Percentiles rank a stretch among this genome's conserved stretches.
These are phyloP conservation scores for Apophysomyces elegans DNA, from an alignment of 371 early-diverging fungal species.

Conservation along the genomic window DNA sequence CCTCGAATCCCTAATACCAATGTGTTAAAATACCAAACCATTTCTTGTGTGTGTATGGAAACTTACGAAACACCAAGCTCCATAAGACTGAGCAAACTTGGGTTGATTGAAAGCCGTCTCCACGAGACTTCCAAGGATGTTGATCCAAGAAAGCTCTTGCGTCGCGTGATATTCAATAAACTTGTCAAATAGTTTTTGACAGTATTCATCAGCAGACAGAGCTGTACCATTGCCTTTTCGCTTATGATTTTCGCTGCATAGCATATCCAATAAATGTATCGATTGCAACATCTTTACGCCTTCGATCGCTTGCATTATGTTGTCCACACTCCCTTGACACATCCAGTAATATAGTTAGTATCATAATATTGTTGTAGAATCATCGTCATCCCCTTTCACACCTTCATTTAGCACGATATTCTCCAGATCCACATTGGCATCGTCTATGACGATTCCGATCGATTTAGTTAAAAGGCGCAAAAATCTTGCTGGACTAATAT, in stretches of 20 bases:
- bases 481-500: constrained; percentile 11
- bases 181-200: constrained; percentile 48
- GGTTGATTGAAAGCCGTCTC: constrained; percentile 37
- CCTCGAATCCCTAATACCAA: constrained; percentile 18
- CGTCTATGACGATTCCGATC: constrained; percentile 8
- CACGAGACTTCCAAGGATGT: constrained; percentile 41
- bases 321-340: constrained; percentile 20
- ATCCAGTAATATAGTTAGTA: neutral
- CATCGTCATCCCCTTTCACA: constrained; percentile 10
- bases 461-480: constrained; percentile 17
- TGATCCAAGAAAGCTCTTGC: constrained; percentile 45
- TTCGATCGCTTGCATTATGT: constrained; percentile 29
- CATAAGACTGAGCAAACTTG: constrained; percentile 34
- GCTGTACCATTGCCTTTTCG: constrained; percentile 10
- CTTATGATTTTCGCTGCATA: constrained; percentile 24
- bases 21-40: too few relatives aligned
- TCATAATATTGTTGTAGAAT: neutral
- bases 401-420: constrained; percentile 35
- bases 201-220: constrained; percentile 19
- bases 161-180: constrained; percentile 37
- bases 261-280: constrained; percentile 22
- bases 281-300: constrained; percentile 38
- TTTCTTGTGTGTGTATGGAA: neutral
- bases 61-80: constrained; percentile 36
- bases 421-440: constrained; percentile 35